Percentiles rank a stretch among this genome's conserved stretches.
phyloP scores from a whole-genome alignment of 805 yeast species.

The Metschnikowia shivogae region DNA sequence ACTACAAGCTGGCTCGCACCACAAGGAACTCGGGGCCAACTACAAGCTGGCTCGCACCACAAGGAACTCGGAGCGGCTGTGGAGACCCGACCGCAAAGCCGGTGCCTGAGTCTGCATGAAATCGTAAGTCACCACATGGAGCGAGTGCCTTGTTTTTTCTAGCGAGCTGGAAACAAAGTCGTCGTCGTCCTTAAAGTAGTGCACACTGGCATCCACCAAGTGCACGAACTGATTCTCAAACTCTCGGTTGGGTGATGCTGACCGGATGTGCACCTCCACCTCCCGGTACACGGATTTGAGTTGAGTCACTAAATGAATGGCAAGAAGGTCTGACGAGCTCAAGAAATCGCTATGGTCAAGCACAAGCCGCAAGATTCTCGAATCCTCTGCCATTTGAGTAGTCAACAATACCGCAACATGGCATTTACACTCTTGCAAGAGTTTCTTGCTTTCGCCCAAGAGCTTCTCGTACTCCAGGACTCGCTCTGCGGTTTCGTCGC shows the following conservation, averaged over 20 bases:
- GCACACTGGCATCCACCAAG: slow-evolving; percentile 3
- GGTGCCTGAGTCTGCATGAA: slow-evolving; percentile 7
- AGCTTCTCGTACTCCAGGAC: slow-evolving; percentile 24
- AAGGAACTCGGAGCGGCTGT: slow-evolving; percentile 12
- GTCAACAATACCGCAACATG: slow-evolving; percentile 32
- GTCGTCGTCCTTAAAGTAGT: slow-evolving; percentile 9
- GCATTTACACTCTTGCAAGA: slow-evolving; percentile 25
- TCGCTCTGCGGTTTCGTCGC: slow-evolving; percentile 12
- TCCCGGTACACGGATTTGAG: slow-evolving; percentile 11
- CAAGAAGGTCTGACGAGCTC: slow-evolving; percentile 32
- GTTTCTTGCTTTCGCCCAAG: slow-evolving; percentile 20
- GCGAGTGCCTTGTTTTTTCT: slow-evolving; percentile 1
- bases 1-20: slow-evolving; percentile 10
- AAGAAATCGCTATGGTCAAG: slow-evolving; percentile 30
- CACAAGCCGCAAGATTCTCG: slow-evolving; percentile 24
- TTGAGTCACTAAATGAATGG: slow-evolving; percentile 25
- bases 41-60: slow-evolving; percentile 12
- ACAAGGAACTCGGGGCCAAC: slow-evolving; percentile 14
- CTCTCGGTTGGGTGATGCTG: slow-evolving; percentile 11
- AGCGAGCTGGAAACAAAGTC: slow-evolving; percentile 2
- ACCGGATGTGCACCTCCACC: slow-evolving; percentile 12
- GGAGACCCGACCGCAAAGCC: slow-evolving; percentile 6
- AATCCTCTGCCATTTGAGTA: slow-evolving; percentile 6
- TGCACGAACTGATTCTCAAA: slow-evolving; percentile 16
- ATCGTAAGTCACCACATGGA: slow-evolving; percentile 13